Conservation (phyloP, 805 yeast species). For the Cyberlindnera mycetangii region DNA sequence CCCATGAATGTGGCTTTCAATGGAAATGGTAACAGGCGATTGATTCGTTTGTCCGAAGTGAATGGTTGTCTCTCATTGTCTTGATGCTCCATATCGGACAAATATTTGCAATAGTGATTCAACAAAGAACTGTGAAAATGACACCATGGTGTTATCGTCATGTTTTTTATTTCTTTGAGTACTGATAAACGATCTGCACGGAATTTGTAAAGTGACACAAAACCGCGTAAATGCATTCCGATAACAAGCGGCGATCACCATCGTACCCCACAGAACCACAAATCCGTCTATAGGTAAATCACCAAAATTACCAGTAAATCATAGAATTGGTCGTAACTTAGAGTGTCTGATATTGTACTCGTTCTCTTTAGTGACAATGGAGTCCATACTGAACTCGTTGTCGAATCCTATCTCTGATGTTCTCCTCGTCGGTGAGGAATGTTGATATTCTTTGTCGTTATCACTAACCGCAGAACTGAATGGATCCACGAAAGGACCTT, state of each 20-base stretch:
- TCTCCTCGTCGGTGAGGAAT: neutral
- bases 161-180: neutral
- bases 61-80: neutral
- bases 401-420: conserved; percentile 1
- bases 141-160: too few species aligned
- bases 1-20: conserved; percentile 3
- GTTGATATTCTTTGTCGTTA: neutral
- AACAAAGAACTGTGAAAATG: too few species aligned
- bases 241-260: neutral
- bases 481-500: conserved; percentile 1
- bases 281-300: too few species aligned
- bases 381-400: neutral
- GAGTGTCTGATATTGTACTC: neutral
- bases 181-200: neutral
- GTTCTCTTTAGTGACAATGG: neutral
- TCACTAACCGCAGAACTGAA: neutral
- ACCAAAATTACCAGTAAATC: neutral
- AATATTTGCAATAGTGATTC: too few species aligned
- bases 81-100: neutral
- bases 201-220: conserved; percentile 1
- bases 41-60: neutral
- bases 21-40: neutral
- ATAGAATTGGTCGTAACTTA: conserved; percentile 5
- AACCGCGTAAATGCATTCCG: neutral
- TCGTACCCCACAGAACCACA: too few species aligned